Evolutionary conservation across 1,284 basidiomycete genomes (phyloP).

Genomic region (Melampsora larici-populina): DNA sequence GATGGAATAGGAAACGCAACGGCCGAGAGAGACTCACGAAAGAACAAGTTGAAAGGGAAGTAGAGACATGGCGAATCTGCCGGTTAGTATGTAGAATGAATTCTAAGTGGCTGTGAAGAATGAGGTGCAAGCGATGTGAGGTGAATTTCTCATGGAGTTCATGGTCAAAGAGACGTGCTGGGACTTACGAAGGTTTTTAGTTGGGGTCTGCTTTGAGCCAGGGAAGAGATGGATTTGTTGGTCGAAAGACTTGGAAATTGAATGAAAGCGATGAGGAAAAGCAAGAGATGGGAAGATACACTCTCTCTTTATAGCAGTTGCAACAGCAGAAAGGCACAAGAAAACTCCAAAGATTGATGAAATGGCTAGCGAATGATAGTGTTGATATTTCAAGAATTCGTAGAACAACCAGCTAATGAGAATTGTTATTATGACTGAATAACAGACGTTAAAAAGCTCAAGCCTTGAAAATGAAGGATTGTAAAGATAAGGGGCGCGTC

Average conservation of each 20-base stretch:
- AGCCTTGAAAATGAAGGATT: neutral
- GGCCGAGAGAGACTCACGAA: neutral
- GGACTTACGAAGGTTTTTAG: neutral
- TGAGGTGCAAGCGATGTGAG: too few species aligned
- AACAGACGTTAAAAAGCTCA: neutral
- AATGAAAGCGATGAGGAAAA: neutral
- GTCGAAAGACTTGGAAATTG: neutral
- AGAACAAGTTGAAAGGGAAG: slow-evolving; percentile 1
- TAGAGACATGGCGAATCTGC: neutral
- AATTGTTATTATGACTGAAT: too few species aligned
- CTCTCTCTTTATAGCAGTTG: neutral
- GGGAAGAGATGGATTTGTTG: neutral
- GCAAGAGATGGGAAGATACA: neutral
- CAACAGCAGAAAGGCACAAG: neutral
- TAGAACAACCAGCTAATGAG: too few species aligned
- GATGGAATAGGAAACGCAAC: too few species aligned
- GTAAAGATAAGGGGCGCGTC: neutral
- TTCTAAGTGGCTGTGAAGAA: too few species aligned
- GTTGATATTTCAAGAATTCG: too few species aligned
- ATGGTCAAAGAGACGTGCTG: neutral
- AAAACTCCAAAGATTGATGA: neutral
- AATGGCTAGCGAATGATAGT: too few species aligned
- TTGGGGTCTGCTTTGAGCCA: neutral
- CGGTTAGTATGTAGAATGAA: neutral
- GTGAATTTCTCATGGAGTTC: too few species aligned